Percentiles rank a stretch among this genome's conserved stretches.
phyloP scores from a whole-genome alignment of 208 protist genomes.

The Tritrichomonas musculus region DNA sequence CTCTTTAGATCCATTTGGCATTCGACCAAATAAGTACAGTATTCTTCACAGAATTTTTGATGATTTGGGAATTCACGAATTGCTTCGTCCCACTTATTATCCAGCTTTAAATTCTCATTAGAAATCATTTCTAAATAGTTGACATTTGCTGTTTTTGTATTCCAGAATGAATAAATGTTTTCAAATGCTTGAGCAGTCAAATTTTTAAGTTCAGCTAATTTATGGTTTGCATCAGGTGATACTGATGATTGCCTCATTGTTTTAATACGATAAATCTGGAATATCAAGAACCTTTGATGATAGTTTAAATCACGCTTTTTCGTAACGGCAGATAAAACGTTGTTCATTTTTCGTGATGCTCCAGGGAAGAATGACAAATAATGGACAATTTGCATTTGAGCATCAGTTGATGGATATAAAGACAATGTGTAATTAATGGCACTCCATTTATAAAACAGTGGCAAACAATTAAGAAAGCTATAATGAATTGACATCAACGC shows the following conservation, averaged over 20 bases:
- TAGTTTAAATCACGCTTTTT: too few species aligned
- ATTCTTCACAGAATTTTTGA: not conserved
- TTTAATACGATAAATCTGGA: not conserved
- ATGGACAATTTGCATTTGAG: too few species aligned
- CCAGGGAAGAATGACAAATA: too few species aligned
- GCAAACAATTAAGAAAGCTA: too few species aligned
- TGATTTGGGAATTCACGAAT: not conserved
- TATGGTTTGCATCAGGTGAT: not conserved
- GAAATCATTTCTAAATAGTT: not conserved
- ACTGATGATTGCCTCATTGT: not conserved
- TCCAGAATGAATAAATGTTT: not conserved
- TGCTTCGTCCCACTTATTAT: not conserved
- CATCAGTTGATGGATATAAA: too few species aligned
- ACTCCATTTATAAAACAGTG: too few species aligned
- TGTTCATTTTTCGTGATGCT: too few species aligned
- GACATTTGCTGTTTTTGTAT: not conserved
- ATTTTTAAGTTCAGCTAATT: not conserved
- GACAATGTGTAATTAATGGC: too few species aligned
- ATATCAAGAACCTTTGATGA: not conserved
- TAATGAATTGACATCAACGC: too few species aligned
- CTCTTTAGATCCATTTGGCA: not conserved
- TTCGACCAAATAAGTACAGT: not conserved
- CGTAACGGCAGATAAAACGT: too few species aligned
- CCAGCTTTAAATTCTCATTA: not conserved
- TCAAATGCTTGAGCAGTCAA: not conserved